Evolutionary conservation across 768 basidiomycete species (phyloP), one percentile per base, ranked within the genome.

Genomic region (Favolaschia claudopus): DNA sequence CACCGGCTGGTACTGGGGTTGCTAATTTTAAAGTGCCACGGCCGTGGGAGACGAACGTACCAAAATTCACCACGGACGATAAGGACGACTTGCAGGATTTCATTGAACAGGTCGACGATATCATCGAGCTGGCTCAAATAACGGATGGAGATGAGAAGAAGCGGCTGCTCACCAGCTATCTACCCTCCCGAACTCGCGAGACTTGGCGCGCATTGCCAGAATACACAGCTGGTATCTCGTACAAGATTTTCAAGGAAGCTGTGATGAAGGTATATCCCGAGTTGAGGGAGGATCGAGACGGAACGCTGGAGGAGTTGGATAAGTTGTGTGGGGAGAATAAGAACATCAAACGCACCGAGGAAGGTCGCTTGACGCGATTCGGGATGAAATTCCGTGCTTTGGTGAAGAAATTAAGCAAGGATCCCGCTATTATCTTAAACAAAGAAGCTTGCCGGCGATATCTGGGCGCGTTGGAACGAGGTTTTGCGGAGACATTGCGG

Each of bases 371-470:
- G 2, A 58, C 9, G 19, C 24, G 49, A 1, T 58, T 58, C 33
- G 57, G 57, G 14, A 50, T 58, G 39, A n/a, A 29, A 1, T 52
- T 44, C 43, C 17, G 38, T 0, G 42, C 42, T 1, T 24, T 58
- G 34, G 49, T 58, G 19, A 43, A n/a, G 27, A 58, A 58, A n/a
- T 29, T 58, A 2, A 58, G n/a, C 13, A 33, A 36, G 27, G 48
- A 39, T 17, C 56, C 56, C 2, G 39, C 56, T 0, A 47, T 57
- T 3, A 48, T 57, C 20, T 36, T 48, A 29, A 56, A 56, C 20
- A 56, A 56, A n/a, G 55, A 57, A 24, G 55, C 55, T 2, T 49
- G 47, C 27, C 33, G 40, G 1, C 57, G 57, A 14, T 58, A 58
- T 33, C 48, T 58, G 3, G 49, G 37, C 29, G 28, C 34, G 28